A percentile compares a stretch with the other conserved stretches of the same genome.
phyloP scores from a whole-genome alignment of 257 asterid species.

The Forsythia suspensa region DNA sequence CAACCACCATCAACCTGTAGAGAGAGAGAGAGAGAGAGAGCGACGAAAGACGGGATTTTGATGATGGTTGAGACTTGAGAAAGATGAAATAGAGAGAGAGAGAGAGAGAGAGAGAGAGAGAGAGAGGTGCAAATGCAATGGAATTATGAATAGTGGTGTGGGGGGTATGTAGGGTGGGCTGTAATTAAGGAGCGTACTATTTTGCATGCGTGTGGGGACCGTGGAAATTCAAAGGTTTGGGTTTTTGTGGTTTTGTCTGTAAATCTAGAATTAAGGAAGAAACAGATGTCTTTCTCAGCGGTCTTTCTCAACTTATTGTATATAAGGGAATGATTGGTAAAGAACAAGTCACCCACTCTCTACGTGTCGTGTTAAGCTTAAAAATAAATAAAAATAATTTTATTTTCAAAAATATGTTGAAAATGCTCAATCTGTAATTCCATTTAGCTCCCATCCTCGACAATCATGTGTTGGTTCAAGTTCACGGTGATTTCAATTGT shows the following conservation, averaged over 20 bases:
- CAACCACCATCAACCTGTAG: conserved; percentile 33
- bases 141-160: not conserved
- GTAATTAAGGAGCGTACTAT: not conserved
- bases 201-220: conserved; percentile 28
- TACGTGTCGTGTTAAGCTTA: not conserved
- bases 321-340: not conserved
- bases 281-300: not conserved
- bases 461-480: too few relatives aligned
- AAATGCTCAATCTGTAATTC: too few relatives aligned
- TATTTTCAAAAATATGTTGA: too few relatives aligned
- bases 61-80: not conserved
- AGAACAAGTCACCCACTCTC: not conserved
- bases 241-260: conserved; percentile 10
- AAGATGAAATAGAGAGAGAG: conserved; percentile 11
- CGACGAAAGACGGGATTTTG: not conserved
- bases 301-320: not conserved
- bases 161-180: not conserved
- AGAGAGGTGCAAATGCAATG: not conserved
- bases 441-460: too few relatives aligned
- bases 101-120: conserved; percentile 18
- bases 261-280: conserved; percentile 26
- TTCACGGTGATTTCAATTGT: too few relatives aligned
- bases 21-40: not conserved
- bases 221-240: not conserved
- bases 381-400: too few relatives aligned